Conservation (phyloP, 176 grass and related monocot species). For the Eragrostis nindensis region DNA sequence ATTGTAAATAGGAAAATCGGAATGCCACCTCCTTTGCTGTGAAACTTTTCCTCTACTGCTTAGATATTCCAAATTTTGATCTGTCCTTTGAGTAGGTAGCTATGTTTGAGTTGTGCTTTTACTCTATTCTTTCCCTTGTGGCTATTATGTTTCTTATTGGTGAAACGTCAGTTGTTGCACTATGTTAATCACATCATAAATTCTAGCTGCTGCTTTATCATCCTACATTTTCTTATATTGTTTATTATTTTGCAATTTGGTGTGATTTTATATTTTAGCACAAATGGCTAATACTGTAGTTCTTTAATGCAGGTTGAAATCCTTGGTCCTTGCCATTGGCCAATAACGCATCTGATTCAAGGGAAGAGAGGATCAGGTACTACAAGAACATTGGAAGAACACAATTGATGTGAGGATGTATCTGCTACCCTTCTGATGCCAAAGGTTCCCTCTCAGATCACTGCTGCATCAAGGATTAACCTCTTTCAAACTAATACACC, state of each 20-base stretch:
- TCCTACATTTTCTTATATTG: background rate
- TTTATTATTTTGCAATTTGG: background rate
- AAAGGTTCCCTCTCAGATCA: conserved; percentile 19
- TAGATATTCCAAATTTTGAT: background rate
- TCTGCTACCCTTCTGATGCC: conserved; percentile 3
- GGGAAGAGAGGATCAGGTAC: conserved; percentile 16
- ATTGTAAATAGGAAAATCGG: background rate
- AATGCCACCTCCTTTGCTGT: background rate
- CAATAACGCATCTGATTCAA: conserved; percentile 22
- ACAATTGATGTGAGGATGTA: conserved; percentile 28
- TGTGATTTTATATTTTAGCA: conserved; percentile 1
- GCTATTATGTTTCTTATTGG: background rate
- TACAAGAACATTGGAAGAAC: conserved; percentile 27
- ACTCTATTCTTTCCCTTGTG: background rate
- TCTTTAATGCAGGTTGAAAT: conserved; percentile 34
- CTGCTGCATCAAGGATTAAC: background rate
- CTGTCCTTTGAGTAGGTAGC: conserved; percentile 6
- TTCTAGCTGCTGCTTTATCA: conserved; percentile 15
- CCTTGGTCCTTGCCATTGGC: background rate
- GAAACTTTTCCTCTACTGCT: background rate
- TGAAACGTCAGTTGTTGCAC: background rate
- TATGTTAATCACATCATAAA: background rate
- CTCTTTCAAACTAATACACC: background rate
- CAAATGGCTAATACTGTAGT: conserved; percentile 20
- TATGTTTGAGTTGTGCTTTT: background rate